A percentile compares a stretch with the other conserved stretches of the same genome.
phyloP scores from a whole-genome alignment of 1,139 yeast genomes.

The Fermentozyma sake region DNA sequence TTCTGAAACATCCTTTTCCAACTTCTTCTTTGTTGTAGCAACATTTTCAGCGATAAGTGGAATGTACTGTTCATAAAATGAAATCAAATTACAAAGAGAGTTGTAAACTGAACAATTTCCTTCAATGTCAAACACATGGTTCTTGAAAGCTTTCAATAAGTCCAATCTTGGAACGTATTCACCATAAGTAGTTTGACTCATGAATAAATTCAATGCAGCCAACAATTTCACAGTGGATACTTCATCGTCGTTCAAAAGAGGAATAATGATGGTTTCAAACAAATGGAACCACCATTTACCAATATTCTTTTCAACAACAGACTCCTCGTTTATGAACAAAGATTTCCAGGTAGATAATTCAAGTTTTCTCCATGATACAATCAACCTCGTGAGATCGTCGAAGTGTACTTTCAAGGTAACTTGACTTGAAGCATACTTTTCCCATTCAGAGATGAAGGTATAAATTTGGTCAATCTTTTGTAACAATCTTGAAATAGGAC shows the following conservation, averaged over 20 bases:
- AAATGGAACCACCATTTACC: conserved; percentile 92
- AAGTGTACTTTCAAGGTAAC: conserved; percentile 59
- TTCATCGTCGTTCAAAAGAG: conserved; percentile 32
- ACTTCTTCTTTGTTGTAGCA: conserved; percentile 39
- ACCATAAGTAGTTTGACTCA: conserved; percentile 74
- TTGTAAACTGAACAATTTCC: conserved; percentile 21
- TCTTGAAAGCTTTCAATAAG: conserved; percentile 58
- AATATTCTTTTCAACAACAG: conserved; percentile 41
- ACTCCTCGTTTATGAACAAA: conserved; percentile 66
- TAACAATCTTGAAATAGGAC: conserved; percentile 74
- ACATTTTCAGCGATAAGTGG: conserved; percentile 46
- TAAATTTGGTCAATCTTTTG: conserved; percentile 86
- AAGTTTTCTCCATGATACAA: conserved; percentile 86
- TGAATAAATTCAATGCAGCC: conserved; percentile 69
- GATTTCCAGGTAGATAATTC: conserved; percentile 86
- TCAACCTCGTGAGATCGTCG: conserved; percentile 57
- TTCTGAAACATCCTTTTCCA: conserved; percentile 80
- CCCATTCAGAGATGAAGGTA: conserved; percentile 85
- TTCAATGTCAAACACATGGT: conserved; percentile 35
- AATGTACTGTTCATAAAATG: conserved; percentile 64
- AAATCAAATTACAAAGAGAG: conserved; percentile 58
- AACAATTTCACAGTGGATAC: conserved; percentile 39
- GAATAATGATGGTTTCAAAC: conserved; percentile 68
- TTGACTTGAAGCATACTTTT: conserved; percentile 79
- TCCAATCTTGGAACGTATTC: conserved; percentile 59